phyloP scores from a whole-genome alignment of 208 protist genomes.

The Crithidia sp. region DNA sequence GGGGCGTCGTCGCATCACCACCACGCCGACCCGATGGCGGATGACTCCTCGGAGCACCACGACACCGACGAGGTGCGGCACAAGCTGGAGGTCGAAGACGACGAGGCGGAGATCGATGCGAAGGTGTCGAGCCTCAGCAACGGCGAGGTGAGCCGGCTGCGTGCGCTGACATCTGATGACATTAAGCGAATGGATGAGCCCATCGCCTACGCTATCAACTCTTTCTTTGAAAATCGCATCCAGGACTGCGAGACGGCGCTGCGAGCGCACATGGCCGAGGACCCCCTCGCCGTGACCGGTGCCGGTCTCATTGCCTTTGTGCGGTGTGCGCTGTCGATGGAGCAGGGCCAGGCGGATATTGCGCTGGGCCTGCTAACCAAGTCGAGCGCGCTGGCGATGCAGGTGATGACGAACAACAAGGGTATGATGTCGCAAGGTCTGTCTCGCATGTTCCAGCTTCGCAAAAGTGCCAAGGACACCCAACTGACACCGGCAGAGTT shows the following conservation, averaged over 20 bases:
- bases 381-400: conserved; percentile 42
- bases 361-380: conserved; percentile 42
- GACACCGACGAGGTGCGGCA: conserved; percentile 5
- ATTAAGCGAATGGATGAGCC: conserved; percentile 46
- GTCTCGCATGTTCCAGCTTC: conserved; percentile 32
- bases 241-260: conserved; percentile 58
- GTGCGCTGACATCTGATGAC: conserved; percentile 32
- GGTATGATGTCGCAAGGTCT: conserved; percentile 30
- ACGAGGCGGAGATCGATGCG: conserved; percentile 4
- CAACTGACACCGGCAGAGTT: conserved; percentile 51
- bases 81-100: neutral
- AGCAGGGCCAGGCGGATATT: conserved; percentile 44
- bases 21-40: neutral
- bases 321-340: conserved; percentile 59
- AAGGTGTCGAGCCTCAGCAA: conserved; percentile 24
- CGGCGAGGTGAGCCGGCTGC: conserved; percentile 32
- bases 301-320: conserved; percentile 47
- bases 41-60: conserved; percentile 7
- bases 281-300: conserved; percentile 49
- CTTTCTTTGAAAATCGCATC: conserved; percentile 69
- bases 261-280: conserved; percentile 13
- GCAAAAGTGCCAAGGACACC: conserved; percentile 22
- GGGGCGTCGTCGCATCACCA: neutral
- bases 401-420: conserved; percentile 34
- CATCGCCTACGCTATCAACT: conserved; percentile 29